Evolutionary conservation across 2,329 filamentous ascomycete species (phyloP).

Genomic region (Chrysoporthe austroafricana): DNA sequence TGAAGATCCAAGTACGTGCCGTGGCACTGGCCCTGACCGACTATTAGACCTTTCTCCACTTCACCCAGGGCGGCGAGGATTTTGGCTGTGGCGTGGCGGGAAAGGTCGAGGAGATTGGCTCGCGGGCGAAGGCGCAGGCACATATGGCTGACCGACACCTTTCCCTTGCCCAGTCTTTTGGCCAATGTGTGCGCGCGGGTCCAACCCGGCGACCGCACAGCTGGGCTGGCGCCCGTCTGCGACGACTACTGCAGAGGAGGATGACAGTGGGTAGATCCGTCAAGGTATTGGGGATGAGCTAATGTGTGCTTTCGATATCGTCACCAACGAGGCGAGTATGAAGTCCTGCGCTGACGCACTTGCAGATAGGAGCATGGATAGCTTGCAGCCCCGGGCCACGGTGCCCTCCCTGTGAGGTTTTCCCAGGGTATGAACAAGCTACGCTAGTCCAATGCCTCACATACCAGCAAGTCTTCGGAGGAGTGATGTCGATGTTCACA

Average conservation of each 20-base stretch:
- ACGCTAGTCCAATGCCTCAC: not conserved
- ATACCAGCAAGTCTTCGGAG: not conserved
- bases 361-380: not conserved
- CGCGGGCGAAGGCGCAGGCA: too few relatives aligned
- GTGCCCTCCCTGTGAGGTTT: not conserved
- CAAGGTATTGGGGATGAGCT: not conserved
- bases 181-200: too few relatives aligned
- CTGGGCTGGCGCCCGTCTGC: too few relatives aligned
- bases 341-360: not conserved
- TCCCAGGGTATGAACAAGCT: not conserved
- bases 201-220: too few relatives aligned
- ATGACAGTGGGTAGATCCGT: not conserved
- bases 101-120: too few relatives aligned
- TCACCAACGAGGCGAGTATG: not conserved
- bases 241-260: too few relatives aligned
- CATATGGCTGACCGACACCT: too few relatives aligned
- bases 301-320: not conserved
- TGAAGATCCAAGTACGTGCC: not conserved
- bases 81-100: not conserved
- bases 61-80: not conserved
- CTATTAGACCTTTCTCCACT: not conserved
- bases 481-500: not conserved
- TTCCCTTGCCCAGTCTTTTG: too few relatives aligned
- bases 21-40: not conserved
- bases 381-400: not conserved